These are phyloP conservation scores for Passalora sequoiae DNA, from an alignment of 2,329 filamentous ascomycete species.

Conservation along the genomic window DNA sequence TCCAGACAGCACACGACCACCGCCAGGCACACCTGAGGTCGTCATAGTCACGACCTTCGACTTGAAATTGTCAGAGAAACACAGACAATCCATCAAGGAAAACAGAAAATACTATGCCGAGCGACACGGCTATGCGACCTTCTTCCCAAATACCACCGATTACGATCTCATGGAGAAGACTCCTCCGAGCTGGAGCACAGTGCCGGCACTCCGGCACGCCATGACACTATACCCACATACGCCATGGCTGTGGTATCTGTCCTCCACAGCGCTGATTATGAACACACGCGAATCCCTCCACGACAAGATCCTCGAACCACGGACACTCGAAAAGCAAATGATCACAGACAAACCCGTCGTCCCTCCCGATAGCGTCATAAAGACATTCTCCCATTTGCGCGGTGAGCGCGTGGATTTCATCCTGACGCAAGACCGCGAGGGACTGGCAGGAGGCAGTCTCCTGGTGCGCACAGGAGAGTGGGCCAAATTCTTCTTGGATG, in stretches of 20 bases:
- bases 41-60: constrained; percentile 87
- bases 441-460: constrained; percentile 71
- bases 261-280: constrained; percentile 83
- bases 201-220: constrained; percentile 84
- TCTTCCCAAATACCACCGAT: constrained; percentile 71
- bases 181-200: constrained; percentile 66
- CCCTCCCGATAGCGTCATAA: constrained; percentile 93
- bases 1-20: constrained; percentile 13
- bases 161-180: constrained; percentile 61
- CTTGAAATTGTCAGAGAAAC: constrained; percentile 58
- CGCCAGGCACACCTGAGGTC: constrained; percentile 48
- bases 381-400: constrained; percentile 79
- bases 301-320: constrained; percentile 62
- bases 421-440: constrained; percentile 76
- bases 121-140: constrained; percentile 80
- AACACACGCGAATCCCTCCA: constrained; percentile 67
- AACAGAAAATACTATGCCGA: constrained; percentile 82
- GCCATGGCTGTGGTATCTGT: constrained; percentile 81
- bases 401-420: constrained; percentile 74
- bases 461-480: constrained; percentile 79
- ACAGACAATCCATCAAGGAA: constrained; percentile 67
- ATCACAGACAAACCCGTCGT: constrained; percentile 80
- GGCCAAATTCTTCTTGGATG: constrained; percentile 87
- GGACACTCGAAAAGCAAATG: constrained; percentile 70
- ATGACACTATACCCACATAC: constrained; percentile 72